Base-by-base conservation (phyloP, 805 yeast genomes). In the Yarrowia sp. region DNA sequence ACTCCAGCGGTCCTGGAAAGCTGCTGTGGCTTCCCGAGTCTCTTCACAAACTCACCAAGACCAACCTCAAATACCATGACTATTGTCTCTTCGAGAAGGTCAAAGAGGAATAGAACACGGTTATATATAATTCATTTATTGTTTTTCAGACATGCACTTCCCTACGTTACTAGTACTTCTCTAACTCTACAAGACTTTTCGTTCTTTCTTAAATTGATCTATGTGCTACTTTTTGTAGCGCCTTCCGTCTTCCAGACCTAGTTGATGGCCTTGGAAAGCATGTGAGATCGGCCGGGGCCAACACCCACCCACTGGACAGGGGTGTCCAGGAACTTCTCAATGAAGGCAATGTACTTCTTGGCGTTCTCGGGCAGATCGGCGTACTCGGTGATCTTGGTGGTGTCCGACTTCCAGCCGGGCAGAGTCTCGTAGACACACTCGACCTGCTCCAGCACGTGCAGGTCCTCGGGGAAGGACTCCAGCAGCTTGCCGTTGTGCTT, bases 291-390 rank as follows among this genome's bases (percentile, higher is more conserved):
- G 67, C 92, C 97, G 72, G 99, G 98, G 72, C 99, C 99, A 69
- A 97, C 95, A 78, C 99, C 99, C 71, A 95, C 95, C 98, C 98
- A 95, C 79, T 89, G 90, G 72, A 95, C 85, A 69, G 97, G 97
- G 70, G 91, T 94, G 61, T 85, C 84, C 71, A 93, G 83, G 76
- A 84, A 93, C 72, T 92, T 89, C 81, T 92, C 98, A 76, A 95
- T 94, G 79, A 80, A 95, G 73, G 85, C 83, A 80, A 95, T 84
- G 81, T 95, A 95, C 72, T 85, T 85, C 82, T 90, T 86, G 59
- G 98, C 97, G 74, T 91, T 89, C 77, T 83, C 88, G 59, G 99
- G 99, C 76, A 95, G 84, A 55, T 91, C 96, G 32, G 84, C 89
- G 79, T 86, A 95, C 26, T 81, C 79, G 71, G 84, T 85, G 73